Evolutionary conservation across 108 stramenopile genomes (phyloP), one percentile per base, ranked within the genome.

Genomic region (Nannochloropsis salina): DNA sequence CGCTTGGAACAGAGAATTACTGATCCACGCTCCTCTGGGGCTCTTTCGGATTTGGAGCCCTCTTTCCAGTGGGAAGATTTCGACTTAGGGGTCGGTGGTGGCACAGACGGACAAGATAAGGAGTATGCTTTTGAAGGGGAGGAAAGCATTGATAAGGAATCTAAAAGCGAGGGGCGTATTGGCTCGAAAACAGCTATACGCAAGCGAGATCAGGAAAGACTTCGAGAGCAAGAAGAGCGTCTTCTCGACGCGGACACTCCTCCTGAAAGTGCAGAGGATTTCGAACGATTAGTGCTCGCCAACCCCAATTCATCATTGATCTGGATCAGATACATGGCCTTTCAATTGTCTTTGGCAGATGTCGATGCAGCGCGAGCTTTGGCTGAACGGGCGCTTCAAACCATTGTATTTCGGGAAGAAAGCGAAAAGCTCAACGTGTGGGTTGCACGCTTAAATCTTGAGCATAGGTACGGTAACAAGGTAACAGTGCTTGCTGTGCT

Each of bases 271-370:
- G 89, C 94, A 42, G 95, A 93, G 5, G 98, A 99, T 91, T 97
- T 96, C 88, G 97, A 99, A 91, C 95, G 97, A 22, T 91, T 99
- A 21, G 86, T 99, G 85, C 93, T 95, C 10, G 94, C 94, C 41
- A 90, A 92, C 44, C 98, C 98, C 3, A 97, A 97, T 84, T 92
- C 92, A 43, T 96, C 96, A 5, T 94, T 96, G 80, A 21, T 91
- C 20, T 99, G 97, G 97, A 96, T 99, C 45, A 93, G 94, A 61
- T 99, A 94, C 91, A 99, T 99, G 96, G 97, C 97, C 9, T 99
- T 94, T 91, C 93, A 97, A 86, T 85, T 99, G 51, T 94, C 95
- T 15, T 88, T 95, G 45, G 96, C 96, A 11, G 97, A 99, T 84
- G 93, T 96, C 40, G 94, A 95, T 42, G 92, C 93, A 81, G 97